phyloP scores from a whole-genome alignment of 2,329 filamentous ascomycete species.

The Monilinia fructicola region DNA sequence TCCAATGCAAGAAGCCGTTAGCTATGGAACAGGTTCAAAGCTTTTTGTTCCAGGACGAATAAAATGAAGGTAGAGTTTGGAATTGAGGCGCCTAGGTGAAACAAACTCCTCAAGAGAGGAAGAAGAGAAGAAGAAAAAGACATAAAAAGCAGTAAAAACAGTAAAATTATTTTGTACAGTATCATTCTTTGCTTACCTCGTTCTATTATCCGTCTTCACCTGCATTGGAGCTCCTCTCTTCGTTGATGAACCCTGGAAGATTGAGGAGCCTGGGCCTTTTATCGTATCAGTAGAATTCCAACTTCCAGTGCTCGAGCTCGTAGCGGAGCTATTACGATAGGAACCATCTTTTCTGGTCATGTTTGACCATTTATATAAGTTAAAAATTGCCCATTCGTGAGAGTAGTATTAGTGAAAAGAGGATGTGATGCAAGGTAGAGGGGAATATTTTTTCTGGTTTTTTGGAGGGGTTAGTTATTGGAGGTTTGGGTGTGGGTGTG shows the following conservation, averaged over 20 bases:
- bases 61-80: not conserved
- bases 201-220: constrained; percentile 58
- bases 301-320: constrained; percentile 66
- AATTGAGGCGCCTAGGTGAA: constrained; percentile 3
- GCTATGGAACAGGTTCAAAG: constrained; percentile 38
- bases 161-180: not conserved
- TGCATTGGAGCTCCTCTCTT: constrained; percentile 45
- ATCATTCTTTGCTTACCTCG: constrained; percentile 35
- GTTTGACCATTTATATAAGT: constrained; percentile 39
- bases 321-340: constrained; percentile 61
- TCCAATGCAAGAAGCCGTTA: constrained; percentile 40
- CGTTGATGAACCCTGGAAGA: constrained; percentile 36
- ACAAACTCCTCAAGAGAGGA: constrained; percentile 12
- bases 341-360: constrained; percentile 68
- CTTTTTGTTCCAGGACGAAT: constrained; percentile 27
- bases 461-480: constrained; percentile 12
- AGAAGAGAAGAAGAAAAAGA: constrained; percentile 27
- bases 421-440: constrained; percentile 2
- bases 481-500: constrained; percentile 3
- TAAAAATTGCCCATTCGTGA: constrained; percentile 37
- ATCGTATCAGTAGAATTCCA: constrained; percentile 66
- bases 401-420: not conserved
- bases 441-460: constrained; percentile 1
- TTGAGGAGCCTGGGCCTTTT: constrained; percentile 42
- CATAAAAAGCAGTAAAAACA: constrained; percentile 28